phyloP scores from a whole-genome alignment of 78 protist genomes.

The Polysphondylium violaceum region DNA sequence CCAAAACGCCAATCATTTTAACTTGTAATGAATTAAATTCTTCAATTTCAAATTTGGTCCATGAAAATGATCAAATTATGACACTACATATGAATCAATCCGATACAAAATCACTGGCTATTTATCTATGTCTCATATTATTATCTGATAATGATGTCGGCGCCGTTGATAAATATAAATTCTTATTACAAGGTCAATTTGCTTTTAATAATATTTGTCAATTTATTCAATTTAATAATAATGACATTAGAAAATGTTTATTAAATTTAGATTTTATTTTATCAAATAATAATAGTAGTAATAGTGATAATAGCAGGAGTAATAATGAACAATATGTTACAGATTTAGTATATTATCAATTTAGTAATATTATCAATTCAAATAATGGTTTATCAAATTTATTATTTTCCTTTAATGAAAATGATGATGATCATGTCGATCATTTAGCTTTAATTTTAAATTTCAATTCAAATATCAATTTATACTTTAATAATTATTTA shows the following conservation, averaged over 20 bases:
- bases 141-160: too few relatives aligned
- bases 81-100: constrained; percentile 9
- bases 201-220: neutral
- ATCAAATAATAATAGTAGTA: neutral
- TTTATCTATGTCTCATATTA: neutral
- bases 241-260: constrained; percentile 35
- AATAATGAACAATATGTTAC: neutral
- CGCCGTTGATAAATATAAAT: neutral
- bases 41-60: constrained; percentile 5
- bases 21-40: constrained; percentile 51
- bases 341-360: neutral
- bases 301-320: neutral
- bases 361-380: neutral
- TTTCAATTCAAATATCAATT: neutral
- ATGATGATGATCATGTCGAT: neutral
- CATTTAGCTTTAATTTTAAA: too few relatives aligned
- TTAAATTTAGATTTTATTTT: constrained; percentile 17
- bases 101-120: neutral
- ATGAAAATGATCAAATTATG: constrained; percentile 5
- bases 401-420: neutral
- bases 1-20: constrained; percentile 47
- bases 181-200: neutral
- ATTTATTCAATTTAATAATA: neutral
- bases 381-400: constrained; percentile 3
- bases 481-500: constrained; percentile 49